Evolutionary conservation across 129 eudicot genomes (phyloP), one percentile per base, ranked within the genome.

Genomic region (Escallonia rubra): DNA sequence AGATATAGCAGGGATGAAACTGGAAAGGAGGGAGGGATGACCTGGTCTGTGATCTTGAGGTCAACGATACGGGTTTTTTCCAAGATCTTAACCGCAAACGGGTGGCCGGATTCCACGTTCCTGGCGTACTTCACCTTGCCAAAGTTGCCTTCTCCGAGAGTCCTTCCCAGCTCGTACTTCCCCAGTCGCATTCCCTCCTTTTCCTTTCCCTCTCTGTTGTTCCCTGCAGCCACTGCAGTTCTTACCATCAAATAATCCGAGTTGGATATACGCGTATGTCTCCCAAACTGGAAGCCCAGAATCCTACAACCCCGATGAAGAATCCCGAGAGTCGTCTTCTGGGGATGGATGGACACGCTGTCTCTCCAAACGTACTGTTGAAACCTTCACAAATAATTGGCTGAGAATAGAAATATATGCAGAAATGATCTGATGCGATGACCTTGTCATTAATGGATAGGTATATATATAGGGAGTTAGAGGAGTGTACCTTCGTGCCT

Each of bases 21-120:
- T 4, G n/a, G 53, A 49, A 40, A 0, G 16, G 14, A 34, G n/a
- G 10, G 3, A 14, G 14, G 6, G 23, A 11, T 5, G 11, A 84
- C 98, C 96, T 91, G 98, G 78, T 88, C 96, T 47, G 96, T 64
- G 85, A 85, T 81, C 42, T 88, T 91, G 80, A 91, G 96, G 64
- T 77, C 79, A 10, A 70, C 59, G 60, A 91, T 88, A 6, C 90
- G 64, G 63, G 79, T 71, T 65, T 92, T 92, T 46, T 88, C 95
- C 41, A 92, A 73, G 56, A 92, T 86, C 64, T 92, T 92, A 64
- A 92, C 84, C 64, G 98, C 98, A 63, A 92, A 88, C 3, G 90
- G 66, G 50, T 66, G 80, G 2, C 96, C 96, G 6, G 98, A 69
- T 45, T 86, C 72, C 7, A 88, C 10, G 68, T 88, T 81, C 68